Base-by-base conservation (phyloP, 306 rosid species). In the Acacia acuminata region DNA sequence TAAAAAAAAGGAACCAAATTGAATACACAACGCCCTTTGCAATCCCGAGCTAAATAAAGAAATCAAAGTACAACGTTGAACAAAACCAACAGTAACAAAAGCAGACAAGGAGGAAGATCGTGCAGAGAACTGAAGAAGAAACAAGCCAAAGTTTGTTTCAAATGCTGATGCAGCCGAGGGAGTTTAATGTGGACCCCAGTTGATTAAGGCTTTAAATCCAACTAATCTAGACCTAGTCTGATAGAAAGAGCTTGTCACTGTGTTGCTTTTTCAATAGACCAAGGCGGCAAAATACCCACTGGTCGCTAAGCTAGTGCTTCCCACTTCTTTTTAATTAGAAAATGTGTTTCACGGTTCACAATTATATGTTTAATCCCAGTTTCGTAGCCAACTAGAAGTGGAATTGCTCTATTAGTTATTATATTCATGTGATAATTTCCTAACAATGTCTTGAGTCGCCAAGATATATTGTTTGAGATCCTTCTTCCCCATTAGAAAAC, bases 21-120 rank as follows among this genome's bases (percentile, higher is more conserved):
- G 71, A 74, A 74, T 8, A 40, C 10, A 24, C 83, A 36, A 71
- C 47, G 25, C 68, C 77, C 55, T 77, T 27, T 69, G 76, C 14
- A 69, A 63, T 44, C 50, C 32, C 63, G 0, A 47, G 64, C 43
- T 10, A 50, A 24, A 76, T 24, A 48, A 34, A 75, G 6, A 70
- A 68, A 63, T 48, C 15, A 53, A 20, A 44, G 68, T 15, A 67
- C 19, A 24, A 5, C 5, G 67, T 65, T 78, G 65, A 84, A 13
- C 63, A 47, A 83, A 63, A 22, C 10, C 34, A 32, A 36, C 24
- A 63, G 42, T 55, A 40, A 42, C 51, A 40, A 32, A 40, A 32
- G 22, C 70, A 56, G 25, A 16, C 30, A 9, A 17, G 12, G 51
- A 19, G 16, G 40, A 13, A 13, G 66, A 60, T 34, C 16, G 8